Percentiles rank a stretch among this genome's conserved stretches.
phyloP scores from a whole-genome alignment of 345 rosid species.

The Raphanus sativus region DNA sequence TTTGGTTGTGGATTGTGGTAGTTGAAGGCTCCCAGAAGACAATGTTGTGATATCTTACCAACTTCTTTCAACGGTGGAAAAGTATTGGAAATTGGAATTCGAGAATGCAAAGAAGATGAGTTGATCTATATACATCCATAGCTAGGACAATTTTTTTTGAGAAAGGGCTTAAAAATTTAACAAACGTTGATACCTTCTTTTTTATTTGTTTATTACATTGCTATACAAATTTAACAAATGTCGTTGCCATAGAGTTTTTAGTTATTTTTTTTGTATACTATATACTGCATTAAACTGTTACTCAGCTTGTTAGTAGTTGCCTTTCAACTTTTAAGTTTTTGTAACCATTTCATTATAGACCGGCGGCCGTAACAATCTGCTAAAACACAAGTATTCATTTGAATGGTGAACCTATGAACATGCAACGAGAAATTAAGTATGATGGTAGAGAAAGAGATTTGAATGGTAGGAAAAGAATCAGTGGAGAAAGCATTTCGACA shows the following conservation, averaged over 20 bases:
- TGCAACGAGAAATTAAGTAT: neutral
- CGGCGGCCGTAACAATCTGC: neutral
- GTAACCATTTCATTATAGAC: neutral
- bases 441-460: neutral
- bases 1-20: conserved; percentile 25
- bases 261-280: neutral
- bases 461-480: conserved; percentile 20
- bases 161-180: too few relatives aligned
- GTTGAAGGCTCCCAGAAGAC: conserved; percentile 84
- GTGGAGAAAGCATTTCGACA: neutral
- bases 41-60: conserved; percentile 81
- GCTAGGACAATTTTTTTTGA: neutral
- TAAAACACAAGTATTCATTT: neutral
- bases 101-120: conserved; percentile 75
- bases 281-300: neutral
- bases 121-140: conserved; percentile 51
- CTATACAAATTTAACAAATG: neutral
- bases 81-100: conserved; percentile 60
- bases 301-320: conserved; percentile 5
- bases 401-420: neutral
- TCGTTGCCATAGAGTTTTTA: neutral
- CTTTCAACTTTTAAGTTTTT: conserved; percentile 5
- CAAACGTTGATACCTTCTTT: neutral
- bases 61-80: conserved; percentile 50
- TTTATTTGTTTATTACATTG: neutral